phyloP scores from a whole-genome alignment of 1,284 basidiomycete genomes.

The Porodaedalea pini region DNA sequence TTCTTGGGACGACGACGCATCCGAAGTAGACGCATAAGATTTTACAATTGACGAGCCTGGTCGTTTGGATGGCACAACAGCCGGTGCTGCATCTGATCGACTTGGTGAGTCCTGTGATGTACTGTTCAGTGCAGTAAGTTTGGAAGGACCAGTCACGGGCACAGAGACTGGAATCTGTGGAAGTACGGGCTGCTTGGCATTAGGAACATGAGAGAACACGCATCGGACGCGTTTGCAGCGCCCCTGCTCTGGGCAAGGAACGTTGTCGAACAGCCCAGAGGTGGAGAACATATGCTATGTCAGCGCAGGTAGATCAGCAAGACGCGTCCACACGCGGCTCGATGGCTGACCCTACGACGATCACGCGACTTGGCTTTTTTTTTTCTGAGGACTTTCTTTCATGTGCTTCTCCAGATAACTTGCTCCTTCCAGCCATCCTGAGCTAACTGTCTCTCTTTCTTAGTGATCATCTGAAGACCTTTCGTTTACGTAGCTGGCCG shows the following conservation, averaged over 20 bases:
- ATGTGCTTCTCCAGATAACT: too few species aligned
- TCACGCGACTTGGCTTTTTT: too few species aligned
- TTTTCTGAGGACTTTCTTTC: too few species aligned
- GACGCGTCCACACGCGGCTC: not conserved
- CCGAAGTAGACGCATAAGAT: slow-evolving; percentile 19
- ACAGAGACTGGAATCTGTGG: slow-evolving; percentile 40
- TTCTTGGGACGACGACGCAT: slow-evolving; percentile 30
- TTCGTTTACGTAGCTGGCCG: not conserved
- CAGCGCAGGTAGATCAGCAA: not conserved
- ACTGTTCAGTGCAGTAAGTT: slow-evolving; percentile 14
- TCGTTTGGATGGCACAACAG: slow-evolving; percentile 18
- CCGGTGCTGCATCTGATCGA: slow-evolving; percentile 11
- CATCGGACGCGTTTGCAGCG: slow-evolving; percentile 53
- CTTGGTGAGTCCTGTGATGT: not conserved
- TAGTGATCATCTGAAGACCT: too few species aligned
- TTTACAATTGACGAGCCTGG: not conserved
- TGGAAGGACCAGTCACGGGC: slow-evolving; percentile 25
- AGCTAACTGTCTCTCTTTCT: too few species aligned
- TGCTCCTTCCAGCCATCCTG: not conserved
- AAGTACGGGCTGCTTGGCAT: slow-evolving; percentile 34
- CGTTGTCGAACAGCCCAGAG: slow-evolving; percentile 50
- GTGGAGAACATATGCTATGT: slow-evolving; percentile 61
- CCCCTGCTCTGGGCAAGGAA: slow-evolving; percentile 58
- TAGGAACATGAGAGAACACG: slow-evolving; percentile 57
- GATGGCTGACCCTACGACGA: not conserved